These are phyloP conservation scores for Talaromyces sp. DNA, from an alignment of 2,329 filamentous ascomycete species.

Conservation along the genomic window DNA sequence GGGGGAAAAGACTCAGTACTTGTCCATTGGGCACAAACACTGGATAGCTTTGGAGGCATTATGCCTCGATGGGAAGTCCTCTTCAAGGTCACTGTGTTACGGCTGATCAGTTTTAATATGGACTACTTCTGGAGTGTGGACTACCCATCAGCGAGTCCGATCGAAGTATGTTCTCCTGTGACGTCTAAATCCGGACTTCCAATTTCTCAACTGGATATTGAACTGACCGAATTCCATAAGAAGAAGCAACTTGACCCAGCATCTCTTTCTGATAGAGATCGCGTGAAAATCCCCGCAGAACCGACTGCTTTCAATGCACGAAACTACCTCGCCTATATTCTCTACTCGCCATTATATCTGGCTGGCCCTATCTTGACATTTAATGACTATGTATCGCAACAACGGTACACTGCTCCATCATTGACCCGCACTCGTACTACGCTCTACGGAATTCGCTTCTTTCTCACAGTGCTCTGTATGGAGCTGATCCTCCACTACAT, in stretches of 20 bases:
- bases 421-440: conserved; percentile 71
- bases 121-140: conserved; percentile 93
- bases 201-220: background rate
- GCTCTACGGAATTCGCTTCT: conserved; percentile 81
- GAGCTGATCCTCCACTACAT: conserved; percentile 89
- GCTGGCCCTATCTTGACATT: conserved; percentile 93
- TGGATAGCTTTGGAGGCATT: conserved; percentile 82
- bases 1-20: conserved; percentile 48
- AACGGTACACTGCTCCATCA: conserved; percentile 70
- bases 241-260: conserved; percentile 98
- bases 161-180: conserved; percentile 70
- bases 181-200: background rate
- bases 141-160: conserved; percentile 62
- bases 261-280: conserved; percentile 84
- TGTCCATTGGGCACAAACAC: conserved; percentile 66
- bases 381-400: conserved; percentile 94
- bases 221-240: conserved; percentile 58
- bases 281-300: conserved; percentile 74
- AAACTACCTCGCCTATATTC: conserved; percentile 84
- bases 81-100: conserved; percentile 92
- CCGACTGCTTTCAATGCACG: conserved; percentile 72
- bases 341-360: conserved; percentile 92
- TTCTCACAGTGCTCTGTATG: conserved; percentile 80
- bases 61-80: conserved; percentile 92
- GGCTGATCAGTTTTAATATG: conserved; percentile 93